A percentile compares a stretch with the other conserved stretches of the same genome.
phyloP scores from a whole-genome alignment of 2,329 filamentous ascomycete genomes.

The Pestalotiopsis sp. region DNA sequence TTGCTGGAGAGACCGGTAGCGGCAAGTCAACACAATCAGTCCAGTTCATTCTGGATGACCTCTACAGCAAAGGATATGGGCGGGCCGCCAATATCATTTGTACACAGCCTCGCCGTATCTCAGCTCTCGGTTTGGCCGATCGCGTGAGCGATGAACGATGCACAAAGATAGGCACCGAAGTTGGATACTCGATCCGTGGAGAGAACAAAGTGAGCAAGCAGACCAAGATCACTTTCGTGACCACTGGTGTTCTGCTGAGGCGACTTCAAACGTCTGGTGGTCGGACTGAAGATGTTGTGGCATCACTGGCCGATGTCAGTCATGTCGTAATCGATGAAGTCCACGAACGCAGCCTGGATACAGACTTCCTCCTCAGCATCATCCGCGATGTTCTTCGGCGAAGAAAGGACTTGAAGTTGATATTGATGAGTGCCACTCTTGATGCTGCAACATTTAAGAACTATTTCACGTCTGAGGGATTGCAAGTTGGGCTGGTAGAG shows the following conservation, averaged over 20 bases:
- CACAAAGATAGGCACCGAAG: conserved; percentile 77
- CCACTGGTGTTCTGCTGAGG: conserved; percentile 88
- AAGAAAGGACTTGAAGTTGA: conserved; percentile 80
- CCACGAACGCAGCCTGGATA: conserved; percentile 92
- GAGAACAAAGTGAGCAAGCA: conserved; percentile 75
- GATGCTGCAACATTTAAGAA: conserved; percentile 83
- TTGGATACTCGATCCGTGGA: conserved; percentile 90
- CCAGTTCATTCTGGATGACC: conserved; percentile 91
- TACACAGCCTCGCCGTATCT: conserved; percentile 93
- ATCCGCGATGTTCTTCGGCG: conserved; percentile 78
- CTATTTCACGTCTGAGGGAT: conserved; percentile 75
- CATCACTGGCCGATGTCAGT: conserved; percentile 84
- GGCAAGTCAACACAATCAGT: conserved; percentile 97
- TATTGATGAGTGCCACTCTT: conserved; percentile 95
- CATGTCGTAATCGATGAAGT: conserved; percentile 97
- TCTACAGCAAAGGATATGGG: conserved; percentile 77
- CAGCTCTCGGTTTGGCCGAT: conserved; percentile 90
- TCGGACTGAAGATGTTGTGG: conserved; percentile 75
- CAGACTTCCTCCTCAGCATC: conserved; percentile 88
- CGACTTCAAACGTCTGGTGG: conserved; percentile 90
- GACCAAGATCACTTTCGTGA: conserved; percentile 94
- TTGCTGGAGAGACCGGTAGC: conserved; percentile 94
- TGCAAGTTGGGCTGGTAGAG: conserved; percentile 77
- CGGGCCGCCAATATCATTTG: conserved; percentile 87
- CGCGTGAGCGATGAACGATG: conserved; percentile 93